Base-by-base conservation (phyloP, 768 basidiomycete genomes). In the Pilatotrama ljubarskyi region DNA sequence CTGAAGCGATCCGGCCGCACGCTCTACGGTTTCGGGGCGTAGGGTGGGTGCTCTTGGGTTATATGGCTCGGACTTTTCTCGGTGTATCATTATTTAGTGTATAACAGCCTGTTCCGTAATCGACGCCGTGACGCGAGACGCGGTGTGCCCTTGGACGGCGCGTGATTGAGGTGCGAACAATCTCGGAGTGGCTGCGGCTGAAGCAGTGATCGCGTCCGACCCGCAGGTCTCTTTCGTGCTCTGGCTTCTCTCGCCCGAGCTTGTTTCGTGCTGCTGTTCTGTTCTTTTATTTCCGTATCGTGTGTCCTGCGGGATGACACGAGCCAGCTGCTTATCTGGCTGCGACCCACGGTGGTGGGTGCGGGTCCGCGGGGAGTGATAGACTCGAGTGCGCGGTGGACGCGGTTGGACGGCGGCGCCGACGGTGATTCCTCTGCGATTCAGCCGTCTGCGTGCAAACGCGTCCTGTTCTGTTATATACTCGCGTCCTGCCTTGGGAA, bases 1-100 rank as follows among this genome's bases (percentile, higher is more conserved):
- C 69, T 80, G 20, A 80, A 79, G 71, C 77, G 77, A 38, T 78
- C 77, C 44, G 78, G 77, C 29, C 74, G 82, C 52, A 84, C 82
- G 51, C 76, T 85, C 38, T 84, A 84, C 70, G 83, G 82, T 72
- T 82, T 83, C 73, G 82, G 81, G 67, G 75, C 75, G 55, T 76
- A 71, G 66, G 10, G 38, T 14, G 37, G 51, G 51, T 59, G 24
- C 29, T 24, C 18, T 7, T 44, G 40, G 55, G 22, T 38, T 69
- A 58, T 63, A 55, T 57, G 55, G 51, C 36, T 62, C 66, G 67
- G 67, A 41, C 48, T 37, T 51, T 68, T 57, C 54, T 71, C 67
- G 68, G 70, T 71, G 70, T 71, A 71, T 69, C 52, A 61, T 58
- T 69, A 71, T 67, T 61, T 69, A 71, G 57, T 64, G 66, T 71